Evolutionary conservation across 495 filamentous ascomycete species (phyloP), one percentile per base, ranked within the genome.

Genomic region (Trichoderma gamsii): DNA sequence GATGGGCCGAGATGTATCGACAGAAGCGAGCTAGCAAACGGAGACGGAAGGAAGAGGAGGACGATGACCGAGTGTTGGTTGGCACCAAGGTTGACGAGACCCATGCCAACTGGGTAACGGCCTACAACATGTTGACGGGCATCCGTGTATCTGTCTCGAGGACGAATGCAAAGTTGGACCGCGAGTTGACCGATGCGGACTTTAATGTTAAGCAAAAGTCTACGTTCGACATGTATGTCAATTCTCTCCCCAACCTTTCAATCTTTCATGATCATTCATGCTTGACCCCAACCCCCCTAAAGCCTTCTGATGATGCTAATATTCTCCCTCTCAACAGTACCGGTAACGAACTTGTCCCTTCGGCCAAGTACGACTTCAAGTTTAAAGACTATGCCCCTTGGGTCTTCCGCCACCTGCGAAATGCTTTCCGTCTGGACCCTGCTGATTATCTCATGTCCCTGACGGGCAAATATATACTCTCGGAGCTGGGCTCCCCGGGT

Each of bases 371-470:
- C 82, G 95, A 99, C 79, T 99, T 98, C 86, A 99, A 99, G 77
- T 99, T 99, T 81, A 99, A 99, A 78, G 95, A 99, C 78, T 99
- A 99, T 77, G 95, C 95, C 21, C 95, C 95, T 41, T 98, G 94
- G 93, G 95, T 99, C 44, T 99, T 99, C 80, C 91, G 95, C 72
- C 90, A 94, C 78, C 83, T 99, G 68, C 90, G 95, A 66, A 82
- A 89, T 21, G 92, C 88, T 72, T 99, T 99, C 79, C 83, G 88
- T 68, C 84, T 98, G 49, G 96, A 99, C 76, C 96, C 95, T 27
- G 95, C 93, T 69, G 95, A 99, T 76, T 99, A 99, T 76, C 85
- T 99, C 44, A 94, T 99, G 87, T 99, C 95, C 12, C 83, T 99
- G 70, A 99, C 95, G 8, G 95, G 93, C 78, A 99, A 98, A 79